Percentiles rank a stretch among this genome's conserved stretches.
phyloP scores from a whole-genome alignment of 2,329 filamentous ascomycete species.

The Ophiobolus disseminans region DNA sequence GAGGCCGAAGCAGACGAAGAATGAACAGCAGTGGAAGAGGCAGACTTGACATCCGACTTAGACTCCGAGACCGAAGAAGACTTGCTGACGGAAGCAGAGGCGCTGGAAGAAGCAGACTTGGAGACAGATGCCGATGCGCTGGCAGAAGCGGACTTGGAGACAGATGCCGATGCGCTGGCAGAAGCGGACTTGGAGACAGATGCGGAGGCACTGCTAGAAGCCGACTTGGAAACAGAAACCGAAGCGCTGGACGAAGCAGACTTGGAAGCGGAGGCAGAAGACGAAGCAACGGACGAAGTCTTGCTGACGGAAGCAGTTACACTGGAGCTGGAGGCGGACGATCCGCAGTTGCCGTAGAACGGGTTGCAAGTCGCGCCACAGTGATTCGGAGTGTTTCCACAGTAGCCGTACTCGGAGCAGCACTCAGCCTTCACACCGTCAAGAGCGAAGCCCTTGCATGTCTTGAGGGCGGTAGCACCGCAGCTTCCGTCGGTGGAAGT shows the following conservation, averaged over 20 bases:
- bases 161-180: not conserved
- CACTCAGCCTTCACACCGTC: conserved; percentile 33
- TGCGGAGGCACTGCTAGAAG: not conserved
- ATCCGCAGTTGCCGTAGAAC: conserved; percentile 35
- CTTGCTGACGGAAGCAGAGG: conserved; percentile 12
- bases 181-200: conserved; percentile 1
- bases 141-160: not conserved
- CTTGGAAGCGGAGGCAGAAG: conserved; percentile 22
- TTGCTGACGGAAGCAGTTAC: conserved; percentile 9
- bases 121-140: conserved; percentile 1
- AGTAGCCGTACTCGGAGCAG: conserved; percentile 54
- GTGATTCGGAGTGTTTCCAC: conserved; percentile 33
- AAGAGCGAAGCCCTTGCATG: conserved; percentile 37
- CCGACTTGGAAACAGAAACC: conserved; percentile 1
- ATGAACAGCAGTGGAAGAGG: conserved; percentile 7
- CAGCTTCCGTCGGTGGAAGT: conserved; percentile 13
- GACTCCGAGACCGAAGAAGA: conserved; percentile 5
- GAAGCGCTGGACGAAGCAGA: conserved; percentile 6
- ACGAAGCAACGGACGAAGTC: conserved; percentile 9
- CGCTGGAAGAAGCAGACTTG: not conserved
- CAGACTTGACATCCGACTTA: no score
- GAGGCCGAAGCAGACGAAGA: conserved; percentile 5
- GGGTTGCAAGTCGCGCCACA: conserved; percentile 29
- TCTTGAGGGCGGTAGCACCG: conserved; percentile 20
- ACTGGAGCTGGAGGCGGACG: conserved; percentile 10